These are phyloP conservation scores for Cyberlindnera maritima DNA, from an alignment of 805 yeast genomes.

Conservation along the genomic window DNA sequence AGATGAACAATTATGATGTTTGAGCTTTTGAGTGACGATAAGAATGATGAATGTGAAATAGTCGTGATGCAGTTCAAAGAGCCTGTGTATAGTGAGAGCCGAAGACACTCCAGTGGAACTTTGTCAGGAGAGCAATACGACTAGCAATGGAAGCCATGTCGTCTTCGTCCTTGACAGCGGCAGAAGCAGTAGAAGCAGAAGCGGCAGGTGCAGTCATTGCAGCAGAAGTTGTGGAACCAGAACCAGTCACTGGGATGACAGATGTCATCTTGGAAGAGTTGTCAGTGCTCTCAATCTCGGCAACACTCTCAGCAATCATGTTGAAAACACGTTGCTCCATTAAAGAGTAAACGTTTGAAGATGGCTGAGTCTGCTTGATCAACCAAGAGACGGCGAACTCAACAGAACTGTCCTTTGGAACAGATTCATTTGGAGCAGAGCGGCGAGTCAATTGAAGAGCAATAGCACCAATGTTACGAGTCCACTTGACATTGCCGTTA, in stretches of 20 bases:
- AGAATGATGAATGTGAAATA: not conserved
- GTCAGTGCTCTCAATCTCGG: conserved; percentile 23
- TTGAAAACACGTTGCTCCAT: conserved; percentile 67
- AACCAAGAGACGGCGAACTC: conserved; percentile 77
- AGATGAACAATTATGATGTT: too few relatives aligned
- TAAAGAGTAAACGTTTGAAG: conserved; percentile 69
- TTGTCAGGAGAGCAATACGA: conserved; percentile 51
- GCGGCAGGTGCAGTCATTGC: conserved; percentile 7
- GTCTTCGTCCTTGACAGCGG: conserved; percentile 33
- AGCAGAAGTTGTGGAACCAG: conserved; percentile 13
- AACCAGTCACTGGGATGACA: conserved; percentile 12
- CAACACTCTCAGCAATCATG: conserved; percentile 40
- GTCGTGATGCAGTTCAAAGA: conserved; percentile 4
- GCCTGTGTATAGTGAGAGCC: conserved; percentile 53
- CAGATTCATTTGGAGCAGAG: conserved; percentile 27
- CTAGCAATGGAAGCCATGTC: conserved; percentile 56
- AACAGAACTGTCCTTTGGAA: conserved; percentile 18
- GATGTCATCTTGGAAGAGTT: conserved; percentile 8
- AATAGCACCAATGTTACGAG: conserved; percentile 71
- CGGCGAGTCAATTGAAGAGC: conserved; percentile 62
- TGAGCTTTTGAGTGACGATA: too few relatives aligned
- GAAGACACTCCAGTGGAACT: conserved; percentile 83
- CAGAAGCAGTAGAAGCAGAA: conserved; percentile 12
- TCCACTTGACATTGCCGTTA: conserved; percentile 88
- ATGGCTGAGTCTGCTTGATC: conserved; percentile 82